Conservation (phyloP, 345 rosid species). For the Murraya koenigii region DNA sequence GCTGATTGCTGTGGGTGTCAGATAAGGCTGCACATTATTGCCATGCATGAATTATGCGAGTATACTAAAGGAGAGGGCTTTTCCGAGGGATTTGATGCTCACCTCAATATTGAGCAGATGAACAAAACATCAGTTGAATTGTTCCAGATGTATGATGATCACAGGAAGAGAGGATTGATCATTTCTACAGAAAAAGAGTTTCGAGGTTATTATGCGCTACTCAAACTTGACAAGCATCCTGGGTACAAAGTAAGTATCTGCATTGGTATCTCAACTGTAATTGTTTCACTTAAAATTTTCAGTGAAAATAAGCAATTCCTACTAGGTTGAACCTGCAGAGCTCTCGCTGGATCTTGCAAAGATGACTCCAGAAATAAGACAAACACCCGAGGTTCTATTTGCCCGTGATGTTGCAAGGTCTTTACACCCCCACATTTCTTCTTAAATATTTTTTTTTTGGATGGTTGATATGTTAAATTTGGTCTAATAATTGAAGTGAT, state of each 20-base stretch:
- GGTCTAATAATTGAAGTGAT: slow-evolving; percentile 30
- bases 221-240: slow-evolving; percentile 98
- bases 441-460: neutral
- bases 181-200: slow-evolving; percentile 84
- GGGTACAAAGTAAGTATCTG: slow-evolving; percentile 81
- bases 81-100: slow-evolving; percentile 97
- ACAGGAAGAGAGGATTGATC: slow-evolving; percentile 77
- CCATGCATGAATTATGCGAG: slow-evolving; percentile 96
- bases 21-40: slow-evolving; percentile 95
- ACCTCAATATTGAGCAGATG: slow-evolving; percentile 98
- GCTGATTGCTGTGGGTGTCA: slow-evolving; percentile 38
- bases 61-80: slow-evolving; percentile 95
- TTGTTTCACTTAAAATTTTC: slow-evolving; percentile 16
- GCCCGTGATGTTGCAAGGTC: slow-evolving; percentile 96
- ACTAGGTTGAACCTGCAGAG: slow-evolving; percentile 97
- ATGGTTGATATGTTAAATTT: slow-evolving; percentile 23
- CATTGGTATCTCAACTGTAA: slow-evolving; percentile 14
- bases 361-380: slow-evolving; percentile 96
- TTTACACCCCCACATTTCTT: slow-evolving; percentile 15
- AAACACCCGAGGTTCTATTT: slow-evolving; percentile 82
- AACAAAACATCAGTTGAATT: slow-evolving; percentile 95
- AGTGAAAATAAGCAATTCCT: slow-evolving; percentile 22
- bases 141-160: slow-evolving; percentile 98
- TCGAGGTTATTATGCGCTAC: slow-evolving; percentile 97
- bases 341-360: slow-evolving; percentile 96